These are phyloP conservation scores for Pleurotus citrinopileatus DNA, from an alignment of 768 basidiomycete species.

Conservation along the genomic window DNA sequence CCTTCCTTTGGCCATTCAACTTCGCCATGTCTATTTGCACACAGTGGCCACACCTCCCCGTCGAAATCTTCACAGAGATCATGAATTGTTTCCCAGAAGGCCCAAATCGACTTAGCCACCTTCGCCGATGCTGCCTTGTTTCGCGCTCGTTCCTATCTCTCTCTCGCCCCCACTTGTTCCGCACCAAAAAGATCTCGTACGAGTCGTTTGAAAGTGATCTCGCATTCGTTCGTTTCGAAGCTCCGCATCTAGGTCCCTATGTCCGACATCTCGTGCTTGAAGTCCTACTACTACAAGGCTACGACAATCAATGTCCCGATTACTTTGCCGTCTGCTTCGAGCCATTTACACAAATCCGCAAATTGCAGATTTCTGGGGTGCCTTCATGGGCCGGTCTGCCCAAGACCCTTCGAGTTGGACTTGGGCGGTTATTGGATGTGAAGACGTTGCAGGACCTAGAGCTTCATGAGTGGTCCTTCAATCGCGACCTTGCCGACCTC, in stretches of 20 bases:
- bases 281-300: neutral
- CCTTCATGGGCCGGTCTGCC: neutral
- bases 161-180: neutral
- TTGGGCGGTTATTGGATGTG: neutral
- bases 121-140: neutral
- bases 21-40: no score
- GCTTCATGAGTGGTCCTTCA: neutral
- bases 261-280: neutral
- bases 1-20: no score
- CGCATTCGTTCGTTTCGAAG: neutral
- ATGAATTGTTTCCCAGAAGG: neutral
- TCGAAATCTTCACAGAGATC: neutral
- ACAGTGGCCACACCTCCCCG: no score
- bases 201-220: neutral
- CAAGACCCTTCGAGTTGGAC: neutral
- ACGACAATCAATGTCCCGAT: neutral
- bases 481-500: neutral
- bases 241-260: neutral
- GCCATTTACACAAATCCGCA: neutral
- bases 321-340: neutral
- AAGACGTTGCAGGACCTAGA: neutral
- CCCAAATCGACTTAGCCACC: neutral
- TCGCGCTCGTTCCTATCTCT: neutral
- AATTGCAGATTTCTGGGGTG: neutral
- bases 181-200: neutral